phyloP scores from a whole-genome alignment of 1,284 basidiomycete species.

The Athelia psychrophila region DNA sequence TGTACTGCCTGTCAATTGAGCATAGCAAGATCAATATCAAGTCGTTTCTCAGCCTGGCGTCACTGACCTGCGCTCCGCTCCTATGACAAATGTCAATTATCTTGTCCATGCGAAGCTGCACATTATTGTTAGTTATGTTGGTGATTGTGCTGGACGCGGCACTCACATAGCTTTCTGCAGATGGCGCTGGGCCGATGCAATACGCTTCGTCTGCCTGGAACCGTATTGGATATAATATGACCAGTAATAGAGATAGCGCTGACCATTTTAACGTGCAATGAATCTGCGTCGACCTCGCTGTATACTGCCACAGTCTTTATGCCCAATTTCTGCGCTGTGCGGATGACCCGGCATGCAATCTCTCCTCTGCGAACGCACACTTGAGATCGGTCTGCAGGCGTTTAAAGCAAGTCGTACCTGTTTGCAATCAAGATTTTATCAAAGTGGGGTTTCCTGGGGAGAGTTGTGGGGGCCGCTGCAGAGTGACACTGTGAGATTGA shows the following conservation, averaged over 20 bases:
- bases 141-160: background rate
- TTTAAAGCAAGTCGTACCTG: slow-evolving; percentile 39
- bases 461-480: background rate
- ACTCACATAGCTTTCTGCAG: slow-evolving; percentile 85
- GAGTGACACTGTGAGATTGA: background rate
- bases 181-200: slow-evolving; percentile 88
- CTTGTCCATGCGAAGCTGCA: slow-evolving; percentile 84
- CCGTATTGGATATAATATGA: background rate
- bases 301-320: slow-evolving; percentile 91
- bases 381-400: background rate
- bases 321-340: slow-evolving; percentile 85
- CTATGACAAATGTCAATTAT: slow-evolving; percentile 79
- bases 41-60: background rate
- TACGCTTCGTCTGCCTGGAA: slow-evolving; percentile 94
- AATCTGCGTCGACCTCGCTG: slow-evolving; percentile 78
- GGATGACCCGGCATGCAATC: slow-evolving; percentile 91
- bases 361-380: slow-evolving; percentile 64
- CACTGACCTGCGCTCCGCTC: slow-evolving; percentile 80
- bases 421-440: slow-evolving; percentile 88
- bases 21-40: slow-evolving; percentile 4
- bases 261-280: slow-evolving; percentile 77
- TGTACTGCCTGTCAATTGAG: slow-evolving; percentile 61
- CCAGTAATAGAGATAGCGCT: slow-evolving; percentile 13
- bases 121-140: slow-evolving; percentile 7
- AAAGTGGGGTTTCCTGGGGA: slow-evolving; percentile 47